phyloP scores from a whole-genome alignment of 352 stramenopile genomes.

The Peronospora destructor region DNA sequence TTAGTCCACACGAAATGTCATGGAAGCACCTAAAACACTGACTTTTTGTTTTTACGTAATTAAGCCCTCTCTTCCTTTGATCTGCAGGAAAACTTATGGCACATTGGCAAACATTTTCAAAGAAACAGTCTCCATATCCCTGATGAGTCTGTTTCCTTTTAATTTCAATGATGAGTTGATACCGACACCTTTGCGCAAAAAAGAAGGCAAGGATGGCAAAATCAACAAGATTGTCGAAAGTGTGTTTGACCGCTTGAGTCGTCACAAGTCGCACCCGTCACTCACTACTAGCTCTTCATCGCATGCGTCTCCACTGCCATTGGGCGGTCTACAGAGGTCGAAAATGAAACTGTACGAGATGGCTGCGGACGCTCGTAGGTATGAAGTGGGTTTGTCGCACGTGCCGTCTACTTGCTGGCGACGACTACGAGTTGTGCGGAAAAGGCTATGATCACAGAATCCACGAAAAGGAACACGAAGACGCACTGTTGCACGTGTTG shows the following conservation, averaged over 20 bases:
- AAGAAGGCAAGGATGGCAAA: constrained; percentile 46
- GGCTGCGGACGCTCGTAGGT: constrained; percentile 51
- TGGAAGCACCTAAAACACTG: no score
- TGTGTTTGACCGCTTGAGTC: constrained; percentile 59
- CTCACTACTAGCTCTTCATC: constrained; percentile 15
- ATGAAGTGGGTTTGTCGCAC: constrained; percentile 66
- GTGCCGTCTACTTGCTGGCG: constrained; percentile 38
- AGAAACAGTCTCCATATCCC: constrained; percentile 21
- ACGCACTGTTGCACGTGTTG: constrained; percentile 58
- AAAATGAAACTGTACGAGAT: constrained; percentile 57
- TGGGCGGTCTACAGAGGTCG: constrained; percentile 12
- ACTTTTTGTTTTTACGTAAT: no score
- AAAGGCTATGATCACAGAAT: constrained; percentile 71
- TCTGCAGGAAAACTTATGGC: no score
- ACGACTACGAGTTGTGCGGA: constrained; percentile 59
- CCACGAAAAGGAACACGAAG: constrained; percentile 62
- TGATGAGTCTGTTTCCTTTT: constrained; percentile 15
- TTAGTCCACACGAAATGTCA: no score
- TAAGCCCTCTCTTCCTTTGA: no score
- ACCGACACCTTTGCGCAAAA: constrained; percentile 18
- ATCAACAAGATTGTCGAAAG: constrained; percentile 79
- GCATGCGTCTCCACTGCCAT: constrained; percentile 18
- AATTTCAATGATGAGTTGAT: constrained; percentile 23
- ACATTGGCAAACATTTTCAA: no score
- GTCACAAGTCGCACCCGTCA: constrained; percentile 49